Conservation (phyloP, 176 grass and related monocot species). For the Rhynchospora breviuscula region DNA sequence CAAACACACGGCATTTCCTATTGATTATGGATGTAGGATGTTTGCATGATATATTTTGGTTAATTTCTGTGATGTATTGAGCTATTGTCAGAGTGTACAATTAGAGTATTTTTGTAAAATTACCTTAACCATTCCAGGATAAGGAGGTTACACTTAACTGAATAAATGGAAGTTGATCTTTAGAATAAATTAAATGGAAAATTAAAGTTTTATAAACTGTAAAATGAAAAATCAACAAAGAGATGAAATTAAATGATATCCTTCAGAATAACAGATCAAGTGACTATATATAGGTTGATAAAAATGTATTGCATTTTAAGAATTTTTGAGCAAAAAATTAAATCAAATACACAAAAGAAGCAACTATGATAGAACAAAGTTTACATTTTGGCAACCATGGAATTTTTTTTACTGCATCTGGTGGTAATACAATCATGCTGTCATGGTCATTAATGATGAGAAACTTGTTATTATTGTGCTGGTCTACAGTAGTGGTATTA, state of each 20-base stretch:
- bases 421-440: too few species aligned
- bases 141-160: not conserved
- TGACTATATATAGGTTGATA: not conserved
- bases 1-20: too few species aligned
- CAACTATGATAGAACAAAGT: not conserved
- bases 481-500: too few species aligned
- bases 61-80: not conserved
- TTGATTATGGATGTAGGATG: too few species aligned
- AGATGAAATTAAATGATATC: not conserved
- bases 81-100: not conserved
- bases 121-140: constrained; percentile 41
- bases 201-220: not conserved
- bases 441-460: too few species aligned
- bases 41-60: not conserved
- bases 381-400: too few species aligned
- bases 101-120: constrained; percentile 1
- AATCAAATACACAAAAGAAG: not conserved
- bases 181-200: not conserved
- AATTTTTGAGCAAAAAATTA: not conserved
- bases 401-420: too few species aligned
- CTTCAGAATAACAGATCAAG: not conserved
- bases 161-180: not conserved
- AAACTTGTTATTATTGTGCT: too few species aligned
- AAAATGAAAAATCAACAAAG: not conserved
- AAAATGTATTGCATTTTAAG: not conserved